Evolutionary conservation across 2,329 filamentous ascomycete genomes (phyloP), one percentile per base, ranked within the genome.

Genomic region (Talaromyces albobiverticillius): DNA sequence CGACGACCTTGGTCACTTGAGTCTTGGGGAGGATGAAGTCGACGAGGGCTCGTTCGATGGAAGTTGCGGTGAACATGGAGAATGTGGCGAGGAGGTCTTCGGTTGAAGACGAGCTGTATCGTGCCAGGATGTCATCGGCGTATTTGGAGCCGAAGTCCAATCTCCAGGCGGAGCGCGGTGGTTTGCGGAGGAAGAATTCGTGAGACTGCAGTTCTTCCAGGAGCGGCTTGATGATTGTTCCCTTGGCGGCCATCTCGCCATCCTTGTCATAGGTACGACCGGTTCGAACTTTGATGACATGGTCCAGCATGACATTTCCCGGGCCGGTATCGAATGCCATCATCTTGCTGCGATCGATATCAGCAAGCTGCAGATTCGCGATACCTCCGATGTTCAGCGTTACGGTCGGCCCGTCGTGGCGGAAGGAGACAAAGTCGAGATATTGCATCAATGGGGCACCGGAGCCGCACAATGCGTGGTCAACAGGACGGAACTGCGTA

Each of bases 321-420:
- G 65, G 48, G 63, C 45, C 64, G 2, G 65, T 67, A 43, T 68
- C 65, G 52, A 68, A 68, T 2, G 65, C 65, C 65, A 67, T 67
- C 65, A 67, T 68, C 48, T 64, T 58, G 56, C 58, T 57, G 13
- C 65, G 60, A 42, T 67, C 64, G 18, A 54, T 49, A 18, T 66
- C 53, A 14, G 64, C 65, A 7, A 66, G 60, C 55, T 68, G 65
- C 46, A 68, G 32, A 53, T 68, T 67, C 34, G 65, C 65, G 18
- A 68, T 68, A n/a, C 65, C 65, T 26, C 65, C 65, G 2, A 57
- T 68, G 43, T 68, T 68, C 10, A 68, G 55, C 26, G 65, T 66
- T 5, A 62, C 63, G 0, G 57, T 60, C 3, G 60, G 61, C 1
- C 53, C 60, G 41, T 62, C 60, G 25, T 63, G 55, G 5, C 64